A percentile compares a stretch with the other conserved stretches of the same genome.
These are phyloP conservation scores for rapeseed (Brassica napus) DNA, from an alignment of 345 rosid genomes.

Conservation along the genomic window Da-Ae NC_063441.1:10880501-10881000, in stretches of 20 bases:
- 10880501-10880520: slow-evolving; percentile 71
- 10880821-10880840: slow-evolving; percentile 63
- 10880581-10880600: slow-evolving; percentile 83
- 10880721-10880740: slow-evolving; percentile 52
- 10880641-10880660: slow-evolving; percentile 71
- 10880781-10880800: slow-evolving; percentile 80
- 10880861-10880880: slow-evolving; percentile 8
- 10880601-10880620: slow-evolving; percentile 83
- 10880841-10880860: slow-evolving; percentile 32
- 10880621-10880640: slow-evolving; percentile 76
- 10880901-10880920: slow-evolving; percentile 57
- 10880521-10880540: slow-evolving; percentile 90
- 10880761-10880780: slow-evolving; percentile 82
- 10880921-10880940: slow-evolving; percentile 95
- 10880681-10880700: slow-evolving; percentile 76
- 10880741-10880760: slow-evolving; percentile 89
- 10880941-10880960: slow-evolving; percentile 64
- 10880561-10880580: slow-evolving; percentile 79
- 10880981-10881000: slow-evolving; percentile 83
- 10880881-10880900: slow-evolving; percentile 22
- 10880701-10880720: slow-evolving; percentile 63
- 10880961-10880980: slow-evolving; percentile 57
- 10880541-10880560: slow-evolving; percentile 84
- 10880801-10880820: slow-evolving; percentile 70
- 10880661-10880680: slow-evolving; percentile 94